Conservation (phyloP, 805 yeast species). For the Sugiyamaella marilandica region DNA sequence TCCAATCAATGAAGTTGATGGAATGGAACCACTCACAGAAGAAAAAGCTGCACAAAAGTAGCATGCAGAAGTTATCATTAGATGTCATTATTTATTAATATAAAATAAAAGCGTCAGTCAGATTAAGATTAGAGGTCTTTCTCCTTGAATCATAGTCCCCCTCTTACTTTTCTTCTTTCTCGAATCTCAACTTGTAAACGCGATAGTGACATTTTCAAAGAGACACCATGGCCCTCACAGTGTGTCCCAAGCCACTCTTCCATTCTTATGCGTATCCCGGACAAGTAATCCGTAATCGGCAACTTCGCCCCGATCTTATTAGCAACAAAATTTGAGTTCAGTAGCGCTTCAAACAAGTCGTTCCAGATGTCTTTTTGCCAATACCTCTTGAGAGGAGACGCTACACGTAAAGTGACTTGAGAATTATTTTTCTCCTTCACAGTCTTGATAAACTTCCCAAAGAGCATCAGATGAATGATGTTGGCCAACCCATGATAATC, state of each 20-base stretch:
- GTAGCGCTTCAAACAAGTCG: constrained; percentile 54
- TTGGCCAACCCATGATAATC: constrained; percentile 83
- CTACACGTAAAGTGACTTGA: constrained; percentile 32
- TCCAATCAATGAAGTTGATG: neutral
- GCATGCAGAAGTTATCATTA: neutral
- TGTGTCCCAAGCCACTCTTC: constrained; percentile 40
- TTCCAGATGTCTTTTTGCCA: constrained; percentile 75
- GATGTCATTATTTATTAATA: constrained; percentile 1
- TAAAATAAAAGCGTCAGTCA: neutral
- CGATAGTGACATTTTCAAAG: constrained; percentile 21
- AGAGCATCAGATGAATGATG: constrained; percentile 65
- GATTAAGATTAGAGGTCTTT: neutral
- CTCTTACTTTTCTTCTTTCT: constrained; percentile 1
- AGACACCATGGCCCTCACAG: constrained; percentile 22
- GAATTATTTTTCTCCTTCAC: constrained; percentile 23
- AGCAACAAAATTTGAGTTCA: constrained; percentile 49
- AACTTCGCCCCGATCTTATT: constrained; percentile 20
- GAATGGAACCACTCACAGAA: neutral
- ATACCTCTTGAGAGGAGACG: constrained; percentile 55
- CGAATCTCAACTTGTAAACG: constrained; percentile 14
- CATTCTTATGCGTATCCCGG: constrained; percentile 34
- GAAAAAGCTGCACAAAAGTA: neutral
- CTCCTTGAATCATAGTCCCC: neutral
- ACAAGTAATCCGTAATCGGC: constrained; percentile 41
- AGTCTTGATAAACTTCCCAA: constrained; percentile 58